Base-by-base conservation (phyloP, 805 yeast species). In the Debaryomyces prosopidis region DNA sequence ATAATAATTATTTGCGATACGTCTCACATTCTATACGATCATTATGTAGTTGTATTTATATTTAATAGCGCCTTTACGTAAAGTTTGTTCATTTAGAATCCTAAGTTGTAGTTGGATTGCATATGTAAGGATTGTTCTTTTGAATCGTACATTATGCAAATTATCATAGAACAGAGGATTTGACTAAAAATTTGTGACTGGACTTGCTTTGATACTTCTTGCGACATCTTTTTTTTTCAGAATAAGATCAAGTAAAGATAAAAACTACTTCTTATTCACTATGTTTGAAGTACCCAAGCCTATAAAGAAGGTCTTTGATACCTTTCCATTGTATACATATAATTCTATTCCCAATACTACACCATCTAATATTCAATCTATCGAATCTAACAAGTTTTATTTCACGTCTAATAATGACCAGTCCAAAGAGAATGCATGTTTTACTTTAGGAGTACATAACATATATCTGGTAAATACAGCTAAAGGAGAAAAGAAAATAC, bases 371-470 rank as follows among this genome's bases (percentile, higher is more conserved):
- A 28, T 46, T 3, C 44, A 48, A 19, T 35, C 35, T 3, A n/a
- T 49, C 17, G 46, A 49, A 14, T 20, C 40, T 6, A 20, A 46
- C 34, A 48, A 44, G 23, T 53, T 14, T 48, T 49, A 46, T 40
- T 52, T 56, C 26, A 49, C 49, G 4, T 57, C 61, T n/a, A 45
- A 59, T 50, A 34, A 63, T 38, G 51, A 53, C 51, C 9, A 60
- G 49, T 40, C 54, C 23, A 34, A 50, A 46, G 48, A 51, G 19
- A 54, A 55, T n/a, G 30, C 26, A 20, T 57, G 59, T 11, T 81
- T 82, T 62, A 70, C 72, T 27, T 57, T 84, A 16, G 86, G 82
- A 1, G 82, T 81, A 0, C 81, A 79, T 55, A 77, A 76, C 52
- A 66, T 78, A 2, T 38, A 53, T 16, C 58, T 64, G 6, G 36